Evolutionary conservation across 371 early-diverging fungal genomes (phyloP).

Genomic region (Apophysomyces ossiformis): DNA sequence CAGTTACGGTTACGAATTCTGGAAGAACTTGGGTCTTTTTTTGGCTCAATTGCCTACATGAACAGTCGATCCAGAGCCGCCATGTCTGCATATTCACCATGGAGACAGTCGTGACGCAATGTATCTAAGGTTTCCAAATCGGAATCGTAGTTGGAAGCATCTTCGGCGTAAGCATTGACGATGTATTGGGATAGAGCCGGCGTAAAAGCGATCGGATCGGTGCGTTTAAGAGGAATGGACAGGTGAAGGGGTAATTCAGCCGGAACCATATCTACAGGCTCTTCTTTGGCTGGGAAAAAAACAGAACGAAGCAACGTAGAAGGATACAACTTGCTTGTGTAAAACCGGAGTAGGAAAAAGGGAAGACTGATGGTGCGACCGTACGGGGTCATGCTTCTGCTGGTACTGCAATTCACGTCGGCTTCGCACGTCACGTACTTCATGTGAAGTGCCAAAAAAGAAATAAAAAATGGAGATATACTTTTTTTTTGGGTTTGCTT

Average conservation of each 20-base stretch:
- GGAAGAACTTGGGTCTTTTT: not conserved
- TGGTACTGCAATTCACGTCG: slow-evolving; percentile 2
- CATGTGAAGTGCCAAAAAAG: slow-evolving; percentile 9
- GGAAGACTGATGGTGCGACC: slow-evolving; percentile 8
- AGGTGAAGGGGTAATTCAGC: slow-evolving; percentile 24
- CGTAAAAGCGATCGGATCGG: slow-evolving; percentile 30
- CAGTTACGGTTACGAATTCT: not conserved
- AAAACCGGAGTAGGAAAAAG: slow-evolving; percentile 3
- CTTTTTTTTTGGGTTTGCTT: slow-evolving; percentile 1
- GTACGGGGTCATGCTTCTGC: slow-evolving; percentile 12
- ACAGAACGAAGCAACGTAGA: slow-evolving; percentile 14
- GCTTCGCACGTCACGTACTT: slow-evolving; percentile 9
- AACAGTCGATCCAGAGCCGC: slow-evolving; percentile 33
- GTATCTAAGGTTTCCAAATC: slow-evolving; percentile 36
- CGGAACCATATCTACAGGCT: slow-evolving; percentile 14
- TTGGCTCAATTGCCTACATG: slow-evolving; percentile 21
- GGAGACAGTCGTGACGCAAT: slow-evolving; percentile 30
- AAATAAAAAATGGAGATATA: slow-evolving; percentile 10
- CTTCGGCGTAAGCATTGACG: slow-evolving; percentile 43
- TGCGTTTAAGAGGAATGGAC: slow-evolving; percentile 23
- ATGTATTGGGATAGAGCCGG: slow-evolving; percentile 42
- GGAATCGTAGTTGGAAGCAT: slow-evolving; percentile 32
- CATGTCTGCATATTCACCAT: slow-evolving; percentile 11
- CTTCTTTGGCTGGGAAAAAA: slow-evolving; percentile 14
- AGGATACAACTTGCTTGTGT: slow-evolving; percentile 16